Evolutionary conservation across 2,329 filamentous ascomycete species (phyloP).

Genomic region (Aotearoamyces nothofagi): DNA sequence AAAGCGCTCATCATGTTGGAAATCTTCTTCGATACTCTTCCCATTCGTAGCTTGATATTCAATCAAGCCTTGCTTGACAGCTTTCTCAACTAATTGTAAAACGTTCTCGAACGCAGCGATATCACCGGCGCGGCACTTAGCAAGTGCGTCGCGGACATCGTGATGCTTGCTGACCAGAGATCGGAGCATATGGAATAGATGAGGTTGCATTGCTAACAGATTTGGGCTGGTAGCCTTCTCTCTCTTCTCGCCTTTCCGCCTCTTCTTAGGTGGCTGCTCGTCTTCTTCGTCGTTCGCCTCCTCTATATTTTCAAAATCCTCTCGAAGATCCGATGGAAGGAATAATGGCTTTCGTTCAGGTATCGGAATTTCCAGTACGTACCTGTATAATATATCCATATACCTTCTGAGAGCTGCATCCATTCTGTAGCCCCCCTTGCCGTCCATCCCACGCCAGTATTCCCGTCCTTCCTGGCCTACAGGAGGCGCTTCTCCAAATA

Average conservation of each 20-base stretch:
- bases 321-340: conserved; percentile 32
- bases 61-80: conserved; percentile 55
- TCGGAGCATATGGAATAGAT: conserved; percentile 83
- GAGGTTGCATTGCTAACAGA: conserved; percentile 69
- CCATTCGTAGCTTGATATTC: conserved; percentile 45
- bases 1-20: conserved; percentile 12
- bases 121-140: conserved; percentile 50
- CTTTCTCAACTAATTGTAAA: conserved; percentile 58
- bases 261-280: conserved; percentile 33
- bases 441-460: conserved; percentile 73
- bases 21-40: conserved; percentile 29
- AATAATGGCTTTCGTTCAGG: conserved; percentile 61
- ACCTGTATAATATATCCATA: conserved; percentile 72
- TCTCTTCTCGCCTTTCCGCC: conserved; percentile 24
- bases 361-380: conserved; percentile 51
- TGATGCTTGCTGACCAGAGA: conserved; percentile 70
- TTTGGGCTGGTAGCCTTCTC: conserved; percentile 36
- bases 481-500: conserved; percentile 59
- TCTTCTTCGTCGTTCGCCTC: conserved; percentile 26
- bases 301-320: conserved; percentile 17
- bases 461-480: conserved; percentile 54
- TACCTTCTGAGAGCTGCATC: conserved; percentile 82
- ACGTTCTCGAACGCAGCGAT: conserved; percentile 66
- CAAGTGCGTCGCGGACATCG: conserved; percentile 73
- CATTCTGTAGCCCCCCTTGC: conserved; percentile 72